Conservation (phyloP, 2,329 filamentous ascomycete genomes). For the Aureobasidium sp. region DNA sequence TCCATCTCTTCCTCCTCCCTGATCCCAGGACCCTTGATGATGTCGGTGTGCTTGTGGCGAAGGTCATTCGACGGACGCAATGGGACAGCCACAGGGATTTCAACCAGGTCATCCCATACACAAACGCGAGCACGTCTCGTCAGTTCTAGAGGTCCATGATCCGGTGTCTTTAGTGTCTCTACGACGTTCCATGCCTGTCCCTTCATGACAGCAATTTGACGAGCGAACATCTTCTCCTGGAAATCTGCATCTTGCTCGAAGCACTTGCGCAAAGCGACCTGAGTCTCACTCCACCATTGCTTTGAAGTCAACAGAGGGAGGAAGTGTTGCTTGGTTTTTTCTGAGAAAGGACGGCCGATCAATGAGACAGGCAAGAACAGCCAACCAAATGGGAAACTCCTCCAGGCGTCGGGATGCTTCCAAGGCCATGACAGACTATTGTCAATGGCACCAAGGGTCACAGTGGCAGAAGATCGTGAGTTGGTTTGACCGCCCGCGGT, state of each 20-base stretch:
- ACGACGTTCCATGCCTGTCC: slow-evolving; percentile 99
- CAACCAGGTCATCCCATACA: slow-evolving; percentile 96
- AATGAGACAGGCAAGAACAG: slow-evolving; percentile 93
- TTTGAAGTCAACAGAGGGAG: slow-evolving; percentile 92
- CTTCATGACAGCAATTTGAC: slow-evolving; percentile 98
- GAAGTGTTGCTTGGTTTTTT: slow-evolving; percentile 89
- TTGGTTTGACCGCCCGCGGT: slow-evolving; percentile 55
- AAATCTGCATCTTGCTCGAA: slow-evolving; percentile 94
- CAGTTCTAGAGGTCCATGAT: slow-evolving; percentile 89
- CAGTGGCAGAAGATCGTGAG: not conserved
- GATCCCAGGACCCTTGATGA: slow-evolving; percentile 28
- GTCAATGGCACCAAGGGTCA: slow-evolving; percentile 82
- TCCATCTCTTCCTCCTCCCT: slow-evolving; percentile 81
- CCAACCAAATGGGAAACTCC: slow-evolving; percentile 96
- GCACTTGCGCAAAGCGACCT: slow-evolving; percentile 73
- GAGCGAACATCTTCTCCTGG: slow-evolving; percentile 97
- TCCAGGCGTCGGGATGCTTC: slow-evolving; percentile 93
- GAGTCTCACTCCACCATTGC: slow-evolving; percentile 94
- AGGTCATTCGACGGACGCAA: slow-evolving; percentile 81
- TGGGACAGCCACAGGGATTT: slow-evolving; percentile 89
- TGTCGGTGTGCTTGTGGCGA: slow-evolving; percentile 49
- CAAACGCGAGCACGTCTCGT: slow-evolving; percentile 86
- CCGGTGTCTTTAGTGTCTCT: slow-evolving; percentile 85
- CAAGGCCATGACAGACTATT: slow-evolving; percentile 98
- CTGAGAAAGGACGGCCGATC: slow-evolving; percentile 92